Evolutionary conservation across 208 protist genomes (phyloP).

Genomic region (Acanthamoeba castellanii): DNA sequence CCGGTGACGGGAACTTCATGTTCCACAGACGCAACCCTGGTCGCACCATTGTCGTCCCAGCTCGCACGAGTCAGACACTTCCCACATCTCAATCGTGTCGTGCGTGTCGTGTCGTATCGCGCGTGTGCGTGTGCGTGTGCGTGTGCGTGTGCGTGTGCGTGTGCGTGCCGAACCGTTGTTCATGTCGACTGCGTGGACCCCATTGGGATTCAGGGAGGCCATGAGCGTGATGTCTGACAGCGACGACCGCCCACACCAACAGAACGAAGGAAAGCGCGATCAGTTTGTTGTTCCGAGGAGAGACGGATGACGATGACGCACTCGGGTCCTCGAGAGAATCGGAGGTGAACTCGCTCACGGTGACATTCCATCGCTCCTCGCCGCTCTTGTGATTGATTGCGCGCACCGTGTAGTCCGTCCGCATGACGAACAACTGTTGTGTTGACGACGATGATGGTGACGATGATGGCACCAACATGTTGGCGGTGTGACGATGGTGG

Average conservation of each 20-base stretch:
- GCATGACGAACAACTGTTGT: not conserved
- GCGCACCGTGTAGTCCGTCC: conserved; percentile 23
- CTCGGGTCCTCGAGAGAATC: not conserved
- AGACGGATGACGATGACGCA: not conserved
- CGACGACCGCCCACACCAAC: not conserved
- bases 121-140: too few relatives aligned
- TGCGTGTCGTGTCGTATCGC: too few relatives aligned
- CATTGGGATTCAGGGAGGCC: conserved; percentile 3
- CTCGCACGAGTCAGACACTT: too few relatives aligned
- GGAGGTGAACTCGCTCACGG: conserved; percentile 7
- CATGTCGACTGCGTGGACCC: conserved; percentile 13
- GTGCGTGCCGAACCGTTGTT: not conserved
- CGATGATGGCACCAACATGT: not conserved
- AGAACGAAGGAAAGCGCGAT: not conserved
- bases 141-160: not conserved
- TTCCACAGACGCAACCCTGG: not conserved
- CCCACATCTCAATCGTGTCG: too few relatives aligned
- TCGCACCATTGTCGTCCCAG: not conserved
- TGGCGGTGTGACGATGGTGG: not conserved
- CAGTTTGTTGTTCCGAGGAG: too few relatives aligned
- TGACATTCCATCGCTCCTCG: conserved; percentile 30
- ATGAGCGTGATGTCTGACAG: not conserved
- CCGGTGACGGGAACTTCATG: not conserved
- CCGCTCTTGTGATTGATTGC: conserved; percentile 32
- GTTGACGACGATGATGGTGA: not conserved